phyloP scores from a whole-genome alignment of 441 rosid species.

The Viola pubescens region DNA sequence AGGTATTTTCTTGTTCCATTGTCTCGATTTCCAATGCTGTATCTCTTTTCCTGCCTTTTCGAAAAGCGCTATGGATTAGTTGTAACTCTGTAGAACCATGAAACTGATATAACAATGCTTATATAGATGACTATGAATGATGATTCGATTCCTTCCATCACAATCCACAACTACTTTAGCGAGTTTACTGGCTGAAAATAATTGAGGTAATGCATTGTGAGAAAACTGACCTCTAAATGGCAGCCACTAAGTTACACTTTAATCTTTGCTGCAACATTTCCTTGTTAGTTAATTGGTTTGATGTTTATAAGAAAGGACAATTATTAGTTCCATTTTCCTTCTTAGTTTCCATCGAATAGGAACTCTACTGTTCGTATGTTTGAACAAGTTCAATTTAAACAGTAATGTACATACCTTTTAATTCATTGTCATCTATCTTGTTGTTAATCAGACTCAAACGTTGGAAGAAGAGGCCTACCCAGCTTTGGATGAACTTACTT shows the following conservation, averaged over 20 bases:
- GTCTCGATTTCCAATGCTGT: background rate
- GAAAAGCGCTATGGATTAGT: background rate
- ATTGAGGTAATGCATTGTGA: background rate
- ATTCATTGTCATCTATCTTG: background rate
- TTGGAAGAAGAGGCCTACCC: slow-evolving; percentile 55
- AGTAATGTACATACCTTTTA: background rate
- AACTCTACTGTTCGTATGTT: background rate
- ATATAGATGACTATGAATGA: background rate
- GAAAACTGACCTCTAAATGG: background rate
- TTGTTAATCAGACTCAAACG: slow-evolving; percentile 28
- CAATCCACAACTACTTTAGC: too few species aligned
- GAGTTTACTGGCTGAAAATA: background rate
- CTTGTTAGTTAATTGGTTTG: background rate
- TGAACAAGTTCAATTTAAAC: background rate
- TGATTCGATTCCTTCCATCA: background rate
- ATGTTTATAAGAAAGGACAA: background rate
- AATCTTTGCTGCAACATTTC: background rate
- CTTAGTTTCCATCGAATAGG: background rate
- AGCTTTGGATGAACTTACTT: slow-evolving; percentile 43
- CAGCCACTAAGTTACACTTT: background rate
- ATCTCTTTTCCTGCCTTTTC: background rate
- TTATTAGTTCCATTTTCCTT: background rate
- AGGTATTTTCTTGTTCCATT: slow-evolving; percentile 22
- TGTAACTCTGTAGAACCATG: background rate
- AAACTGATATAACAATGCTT: too few species aligned